A percentile compares a stretch with the other conserved stretches of the same genome.
phyloP scores from a whole-genome alignment of 164 flowering plant genomes.

The Aristolochia fimbriata region DNA sequence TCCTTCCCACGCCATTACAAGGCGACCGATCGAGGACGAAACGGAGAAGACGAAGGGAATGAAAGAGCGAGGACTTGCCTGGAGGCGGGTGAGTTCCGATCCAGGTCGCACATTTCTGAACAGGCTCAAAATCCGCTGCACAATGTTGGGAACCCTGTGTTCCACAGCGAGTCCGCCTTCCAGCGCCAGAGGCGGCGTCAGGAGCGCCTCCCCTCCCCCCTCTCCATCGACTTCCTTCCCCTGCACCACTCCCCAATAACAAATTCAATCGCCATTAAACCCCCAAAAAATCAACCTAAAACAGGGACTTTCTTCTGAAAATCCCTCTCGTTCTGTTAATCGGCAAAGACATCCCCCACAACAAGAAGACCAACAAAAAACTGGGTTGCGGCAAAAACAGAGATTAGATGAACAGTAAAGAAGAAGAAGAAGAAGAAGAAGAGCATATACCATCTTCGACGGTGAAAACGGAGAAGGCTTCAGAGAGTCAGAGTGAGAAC shows the following conservation, averaged over 20 bases:
- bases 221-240: constrained; percentile 10
- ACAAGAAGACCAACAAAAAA: too few species aligned
- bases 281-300: background rate
- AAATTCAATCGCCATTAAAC: background rate
- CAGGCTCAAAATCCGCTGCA: constrained; percentile 47
- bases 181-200: constrained; percentile 41
- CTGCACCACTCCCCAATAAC: constrained; percentile 5
- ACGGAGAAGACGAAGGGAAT: background rate
- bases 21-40: background rate
- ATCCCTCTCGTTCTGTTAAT: too few species aligned
- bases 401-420: too few species aligned
- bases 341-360: too few species aligned
- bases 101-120: constrained; percentile 64
- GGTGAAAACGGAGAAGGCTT: too few species aligned
- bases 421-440: too few species aligned
- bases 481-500: too few species aligned
- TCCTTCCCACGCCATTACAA: background rate
- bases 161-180: constrained; percentile 29
- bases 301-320: too few species aligned
- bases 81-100: constrained; percentile 57
- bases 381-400: too few species aligned
- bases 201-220: constrained; percentile 18
- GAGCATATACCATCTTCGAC: too few species aligned
- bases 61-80: constrained; percentile 24
- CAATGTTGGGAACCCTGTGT: constrained; percentile 40